These are phyloP conservation scores for Eucalyptus polyanthemos DNA, from an alignment of 345 rosid genomes.

Conservation along the genomic window DNA sequence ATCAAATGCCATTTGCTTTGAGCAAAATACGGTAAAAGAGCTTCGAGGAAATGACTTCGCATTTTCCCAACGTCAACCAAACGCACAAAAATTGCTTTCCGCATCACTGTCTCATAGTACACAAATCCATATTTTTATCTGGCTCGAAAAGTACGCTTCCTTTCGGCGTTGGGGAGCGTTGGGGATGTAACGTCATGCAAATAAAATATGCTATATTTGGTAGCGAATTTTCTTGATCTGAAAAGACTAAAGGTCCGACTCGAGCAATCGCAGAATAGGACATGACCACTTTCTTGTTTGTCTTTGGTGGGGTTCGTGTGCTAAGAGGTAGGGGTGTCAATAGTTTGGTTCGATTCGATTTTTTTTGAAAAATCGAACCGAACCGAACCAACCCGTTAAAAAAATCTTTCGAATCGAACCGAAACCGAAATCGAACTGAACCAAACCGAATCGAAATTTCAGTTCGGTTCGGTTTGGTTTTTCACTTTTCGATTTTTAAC, in stretches of 20 bases:
- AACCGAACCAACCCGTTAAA: too few relatives aligned
- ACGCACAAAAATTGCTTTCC: not conserved
- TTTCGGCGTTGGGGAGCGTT: not conserved
- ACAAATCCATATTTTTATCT: not conserved
- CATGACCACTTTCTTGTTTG: not conserved
- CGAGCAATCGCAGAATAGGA: not conserved
- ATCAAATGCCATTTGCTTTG: not conserved
- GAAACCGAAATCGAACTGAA: too few relatives aligned
- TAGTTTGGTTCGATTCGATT: too few relatives aligned
- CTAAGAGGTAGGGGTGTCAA: too few relatives aligned
- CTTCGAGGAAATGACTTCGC: not conserved
- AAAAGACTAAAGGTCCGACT: not conserved
- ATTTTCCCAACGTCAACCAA: not conserved
- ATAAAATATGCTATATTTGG: not conserved
- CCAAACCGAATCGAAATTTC: too few relatives aligned
- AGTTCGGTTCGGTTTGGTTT: too few relatives aligned
- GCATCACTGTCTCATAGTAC: not conserved
- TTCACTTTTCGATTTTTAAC: too few relatives aligned
- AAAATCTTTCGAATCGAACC: too few relatives aligned
- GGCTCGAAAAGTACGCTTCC: not conserved
- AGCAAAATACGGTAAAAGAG: not conserved
- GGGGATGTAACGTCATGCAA: not conserved
- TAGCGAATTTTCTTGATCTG: not conserved
- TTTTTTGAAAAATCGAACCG: too few relatives aligned
- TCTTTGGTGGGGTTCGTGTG: too few relatives aligned